phyloP scores from a whole-genome alignment of 148 eudicot species.

The Arctostaphylos glauca region DNA sequence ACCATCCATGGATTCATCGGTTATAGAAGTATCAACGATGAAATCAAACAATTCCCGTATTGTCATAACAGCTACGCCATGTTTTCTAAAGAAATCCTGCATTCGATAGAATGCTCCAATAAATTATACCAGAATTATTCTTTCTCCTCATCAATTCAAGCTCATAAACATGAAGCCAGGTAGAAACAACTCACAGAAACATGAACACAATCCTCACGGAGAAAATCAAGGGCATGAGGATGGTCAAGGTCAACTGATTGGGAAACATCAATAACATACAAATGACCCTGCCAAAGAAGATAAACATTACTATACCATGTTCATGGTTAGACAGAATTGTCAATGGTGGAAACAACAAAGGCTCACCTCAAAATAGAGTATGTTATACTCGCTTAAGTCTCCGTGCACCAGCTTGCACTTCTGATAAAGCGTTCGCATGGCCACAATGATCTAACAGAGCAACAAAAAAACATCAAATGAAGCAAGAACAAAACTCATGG shows the following conservation, averaged over 20 bases:
- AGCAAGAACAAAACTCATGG: not conserved
- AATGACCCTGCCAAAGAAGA: conserved; percentile 66
- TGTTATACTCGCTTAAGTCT: conserved; percentile 93
- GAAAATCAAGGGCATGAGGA: conserved; percentile 87
- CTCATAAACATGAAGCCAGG: conserved; percentile 11
- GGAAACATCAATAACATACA: conserved; percentile 92
- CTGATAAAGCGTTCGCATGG: conserved; percentile 87
- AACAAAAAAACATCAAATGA: not conserved
- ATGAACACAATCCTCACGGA: conserved; percentile 86
- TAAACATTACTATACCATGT: not conserved
- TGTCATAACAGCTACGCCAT: conserved; percentile 93
- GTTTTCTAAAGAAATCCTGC: conserved; percentile 86
- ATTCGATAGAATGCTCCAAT: conserved; percentile 17
- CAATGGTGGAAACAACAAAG: not conserved
- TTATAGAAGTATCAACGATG: conserved; percentile 76
- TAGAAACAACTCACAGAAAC: conserved; percentile 54
- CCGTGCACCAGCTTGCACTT: conserved; percentile 99
- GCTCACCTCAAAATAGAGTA: conserved; percentile 78
- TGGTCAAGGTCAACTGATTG: conserved; percentile 99
- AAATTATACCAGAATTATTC: not conserved
- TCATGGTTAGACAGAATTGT: not conserved
- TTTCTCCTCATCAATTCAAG: not conserved
- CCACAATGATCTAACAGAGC: conserved; percentile 57
- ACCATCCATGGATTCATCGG: conserved; percentile 72
- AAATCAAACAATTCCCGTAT: conserved; percentile 87